These are phyloP conservation scores for Blastobotrys terrestris DNA, from an alignment of 805 yeast species.

Conservation along the genomic window DNA sequence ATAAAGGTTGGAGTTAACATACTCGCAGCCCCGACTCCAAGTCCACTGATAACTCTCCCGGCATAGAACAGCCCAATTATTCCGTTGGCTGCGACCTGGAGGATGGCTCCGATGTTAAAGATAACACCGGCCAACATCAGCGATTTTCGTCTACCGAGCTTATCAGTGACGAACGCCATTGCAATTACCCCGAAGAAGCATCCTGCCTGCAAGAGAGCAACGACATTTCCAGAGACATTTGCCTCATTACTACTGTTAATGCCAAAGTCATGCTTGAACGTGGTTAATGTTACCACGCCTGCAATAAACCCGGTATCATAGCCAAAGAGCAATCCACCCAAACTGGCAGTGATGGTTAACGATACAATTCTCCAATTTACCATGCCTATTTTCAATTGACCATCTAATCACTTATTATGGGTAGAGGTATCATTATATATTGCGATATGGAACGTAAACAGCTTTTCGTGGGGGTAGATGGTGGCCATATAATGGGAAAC, in stretches of 20 bases:
- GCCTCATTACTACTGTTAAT: conserved; percentile 33
- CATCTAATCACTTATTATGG: no score
- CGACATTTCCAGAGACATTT: conserved; percentile 61
- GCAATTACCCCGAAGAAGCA: conserved; percentile 55
- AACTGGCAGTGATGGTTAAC: conserved; percentile 54
- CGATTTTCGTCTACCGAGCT: conserved; percentile 62
- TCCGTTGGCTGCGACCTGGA: conserved; percentile 36
- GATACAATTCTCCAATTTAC: conserved; percentile 1
- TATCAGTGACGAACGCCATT: conserved; percentile 60
- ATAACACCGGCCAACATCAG: conserved; percentile 56
- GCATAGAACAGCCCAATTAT: conserved; percentile 42
- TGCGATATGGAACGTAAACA: background rate
- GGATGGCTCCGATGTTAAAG: conserved; percentile 25
- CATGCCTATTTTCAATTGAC: no score
- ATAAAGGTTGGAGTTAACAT: conserved; percentile 47
- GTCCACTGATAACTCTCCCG: conserved; percentile 47
- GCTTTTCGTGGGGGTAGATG: background rate
- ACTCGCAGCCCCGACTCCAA: conserved; percentile 49
- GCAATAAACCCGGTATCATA: conserved; percentile 86
- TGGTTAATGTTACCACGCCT: conserved; percentile 69
- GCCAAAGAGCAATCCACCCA: conserved; percentile 85
- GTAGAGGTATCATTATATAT: no score
- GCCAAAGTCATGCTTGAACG: conserved; percentile 54
- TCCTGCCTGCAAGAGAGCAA: conserved; percentile 76
- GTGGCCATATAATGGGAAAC: background rate